These are phyloP conservation scores for Pyricularia pennisetigena DNA, from an alignment of 2,329 filamentous ascomycete genomes.

Conservation along the genomic window DNA sequence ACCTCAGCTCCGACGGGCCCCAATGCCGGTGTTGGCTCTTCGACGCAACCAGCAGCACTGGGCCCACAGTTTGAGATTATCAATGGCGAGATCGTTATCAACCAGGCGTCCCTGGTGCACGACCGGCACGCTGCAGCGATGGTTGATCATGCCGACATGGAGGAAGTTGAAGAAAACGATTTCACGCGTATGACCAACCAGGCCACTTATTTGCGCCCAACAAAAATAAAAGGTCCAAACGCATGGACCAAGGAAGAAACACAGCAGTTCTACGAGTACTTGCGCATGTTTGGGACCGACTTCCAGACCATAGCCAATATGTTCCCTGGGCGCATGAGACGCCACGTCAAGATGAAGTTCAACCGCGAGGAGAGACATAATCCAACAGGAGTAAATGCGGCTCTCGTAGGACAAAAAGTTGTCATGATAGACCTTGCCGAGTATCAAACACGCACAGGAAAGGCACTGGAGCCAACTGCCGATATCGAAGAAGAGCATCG, in stretches of 20 bases:
- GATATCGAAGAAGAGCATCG: constrained; percentile 44
- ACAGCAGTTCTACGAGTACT: constrained; percentile 64
- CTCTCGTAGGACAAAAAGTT: constrained; percentile 50
- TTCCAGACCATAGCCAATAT: constrained; percentile 71
- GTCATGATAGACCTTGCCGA: constrained; percentile 50
- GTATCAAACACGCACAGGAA: constrained; percentile 43
- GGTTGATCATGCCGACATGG: constrained; percentile 38
- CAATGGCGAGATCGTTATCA: constrained; percentile 63
- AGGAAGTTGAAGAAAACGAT: constrained; percentile 67
- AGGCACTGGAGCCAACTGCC: constrained; percentile 45
- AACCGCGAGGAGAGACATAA: constrained; percentile 65
- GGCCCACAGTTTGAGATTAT: constrained; percentile 53
- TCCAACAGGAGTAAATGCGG: constrained; percentile 52
- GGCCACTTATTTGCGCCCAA: constrained; percentile 50
- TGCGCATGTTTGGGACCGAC: constrained; percentile 72
- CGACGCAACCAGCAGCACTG: constrained; percentile 17
- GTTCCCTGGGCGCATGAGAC: constrained; percentile 62
- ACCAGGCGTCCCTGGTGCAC: constrained; percentile 57
- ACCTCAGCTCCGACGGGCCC: constrained; percentile 6
- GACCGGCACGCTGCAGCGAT: constrained; percentile 57
- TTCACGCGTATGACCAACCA: constrained; percentile 64
- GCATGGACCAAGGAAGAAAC: constrained; percentile 65
- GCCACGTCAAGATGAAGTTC: constrained; percentile 74
- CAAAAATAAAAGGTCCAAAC: constrained; percentile 54
- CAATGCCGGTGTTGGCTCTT: background rate